phyloP scores from a whole-genome alignment of 306 rosid species.

The Begonia peltatifolia region DNA sequence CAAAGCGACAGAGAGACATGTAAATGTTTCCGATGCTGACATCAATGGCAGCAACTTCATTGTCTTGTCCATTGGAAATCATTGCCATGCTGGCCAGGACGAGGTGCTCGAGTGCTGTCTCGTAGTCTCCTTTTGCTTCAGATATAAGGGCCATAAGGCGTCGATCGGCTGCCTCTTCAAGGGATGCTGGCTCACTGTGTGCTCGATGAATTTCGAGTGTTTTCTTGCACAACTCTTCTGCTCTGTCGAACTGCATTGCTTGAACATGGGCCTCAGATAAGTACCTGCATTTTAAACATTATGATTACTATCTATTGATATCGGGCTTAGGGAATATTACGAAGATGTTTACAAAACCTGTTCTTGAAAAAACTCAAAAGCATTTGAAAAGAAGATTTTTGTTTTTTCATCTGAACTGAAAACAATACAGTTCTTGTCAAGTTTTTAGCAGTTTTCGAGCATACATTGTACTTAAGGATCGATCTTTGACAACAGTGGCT shows the following conservation, averaged over 20 bases:
- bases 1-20: slow-evolving; percentile 89
- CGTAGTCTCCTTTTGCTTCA: slow-evolving; percentile 87
- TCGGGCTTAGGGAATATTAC: too few relatives aligned
- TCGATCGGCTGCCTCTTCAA: slow-evolving; percentile 94
- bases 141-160: slow-evolving; percentile 83
- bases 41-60: slow-evolving; percentile 88
- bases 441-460: too few relatives aligned
- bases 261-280: slow-evolving; percentile 96
- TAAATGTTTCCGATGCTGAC: slow-evolving; percentile 91
- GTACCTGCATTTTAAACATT: slow-evolving; percentile 36
- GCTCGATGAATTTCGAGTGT: slow-evolving; percentile 85
- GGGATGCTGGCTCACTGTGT: slow-evolving; percentile 95
- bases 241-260: slow-evolving; percentile 97
- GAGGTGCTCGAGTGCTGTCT: slow-evolving; percentile 82
- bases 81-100: slow-evolving; percentile 98
- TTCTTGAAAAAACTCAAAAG: too few relatives aligned
- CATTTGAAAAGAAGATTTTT: too few relatives aligned
- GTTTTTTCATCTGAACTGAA: too few relatives aligned
- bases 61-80: slow-evolving; percentile 89
- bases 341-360: too few relatives aligned
- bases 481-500: too few relatives aligned
- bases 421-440: too few relatives aligned
- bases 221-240: slow-evolving; percentile 75
- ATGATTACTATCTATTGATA: background rate
- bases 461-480: too few relatives aligned